Evolutionary conservation across 352 stramenopile species (phyloP).

Genomic region (Phytophthora ohioensis): DNA sequence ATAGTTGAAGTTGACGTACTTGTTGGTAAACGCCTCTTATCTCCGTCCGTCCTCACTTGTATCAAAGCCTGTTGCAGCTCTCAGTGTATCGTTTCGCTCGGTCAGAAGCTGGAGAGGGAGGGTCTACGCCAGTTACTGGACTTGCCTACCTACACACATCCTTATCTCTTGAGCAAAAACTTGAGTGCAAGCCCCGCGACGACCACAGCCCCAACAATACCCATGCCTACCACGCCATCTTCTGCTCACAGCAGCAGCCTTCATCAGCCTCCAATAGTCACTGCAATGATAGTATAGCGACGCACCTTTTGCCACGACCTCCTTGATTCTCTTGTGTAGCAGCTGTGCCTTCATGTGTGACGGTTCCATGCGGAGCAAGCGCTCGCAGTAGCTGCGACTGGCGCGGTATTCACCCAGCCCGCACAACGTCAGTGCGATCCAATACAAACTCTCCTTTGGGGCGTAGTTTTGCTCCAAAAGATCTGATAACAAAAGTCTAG

Average conservation of each 20-base stretch:
- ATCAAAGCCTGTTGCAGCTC: constrained; percentile 9
- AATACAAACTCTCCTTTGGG: constrained; percentile 78
- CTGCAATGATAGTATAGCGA: not conserved
- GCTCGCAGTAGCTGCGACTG: constrained; percentile 78
- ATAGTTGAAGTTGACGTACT: constrained; percentile 32
- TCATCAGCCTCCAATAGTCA: constrained; percentile 11
- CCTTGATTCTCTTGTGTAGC: constrained; percentile 82
- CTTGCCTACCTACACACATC: constrained; percentile 16
- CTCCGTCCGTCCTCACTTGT: constrained; percentile 3
- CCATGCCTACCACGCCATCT: constrained; percentile 75
- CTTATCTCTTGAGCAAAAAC: constrained; percentile 78
- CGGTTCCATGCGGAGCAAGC: constrained; percentile 78
- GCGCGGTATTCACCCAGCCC: constrained; percentile 72
- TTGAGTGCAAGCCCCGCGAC: constrained; percentile 78
- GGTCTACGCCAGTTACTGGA: constrained; percentile 20
- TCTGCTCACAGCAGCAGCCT: constrained; percentile 23
- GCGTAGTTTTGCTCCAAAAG: constrained; percentile 63
- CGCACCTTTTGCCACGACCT: constrained; percentile 66
- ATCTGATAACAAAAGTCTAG: constrained; percentile 47
- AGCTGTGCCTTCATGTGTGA: constrained; percentile 75
- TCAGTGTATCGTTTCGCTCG: constrained; percentile 3
- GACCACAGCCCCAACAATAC: constrained; percentile 75
- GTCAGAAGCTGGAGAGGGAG: constrained; percentile 15
- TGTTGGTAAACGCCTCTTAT: constrained; percentile 11
- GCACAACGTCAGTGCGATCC: constrained; percentile 77